Evolutionary conservation across 352 stramenopile species (phyloP), one percentile per base, ranked within the genome.

Genomic region (Proteromonas lacertae): DNA sequence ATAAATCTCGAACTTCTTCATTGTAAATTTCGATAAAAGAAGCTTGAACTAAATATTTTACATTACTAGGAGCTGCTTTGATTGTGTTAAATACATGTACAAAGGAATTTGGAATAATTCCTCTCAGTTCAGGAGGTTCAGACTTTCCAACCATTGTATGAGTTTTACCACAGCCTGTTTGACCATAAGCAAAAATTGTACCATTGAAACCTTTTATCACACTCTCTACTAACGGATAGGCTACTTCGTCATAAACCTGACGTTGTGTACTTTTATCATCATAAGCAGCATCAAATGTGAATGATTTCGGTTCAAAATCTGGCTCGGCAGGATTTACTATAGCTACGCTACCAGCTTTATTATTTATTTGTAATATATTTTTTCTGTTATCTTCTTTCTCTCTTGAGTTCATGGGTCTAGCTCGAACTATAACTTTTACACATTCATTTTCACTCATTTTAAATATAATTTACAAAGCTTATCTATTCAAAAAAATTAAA

Each of bases 211-310:
- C n/a, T 36, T 2, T 16, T 35, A 22, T 2, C 7, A 36, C 13
- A n/a, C 13, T 31, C n/a, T n/a, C n/a, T n/a, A n/a, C n/a, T n/a
- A n/a, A n/a, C n/a, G n/a, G n/a, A n/a, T n/a, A n/a, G n/a, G n/a
- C n/a, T n/a, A n/a, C n/a, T n/a, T n/a, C n/a, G n/a, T n/a, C n/a
- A n/a, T n/a, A n/a, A n/a, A n/a, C n/a, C n/a, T 59, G n/a, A n/a
- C n/a, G n/a, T n/a, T n/a, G n/a, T n/a, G n/a, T n/a, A n/a, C n/a
- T n/a, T n/a, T n/a, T n/a, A n/a, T 69, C 52, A 6, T 62, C 75
- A 42, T 93, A 92, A 0, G 90, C 74, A 3, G 75, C 70, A 54
- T 96, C 83, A 29, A 93, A 91, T 25, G 79, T 86, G 55, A 96
- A 95, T 18, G 55, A 70, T 46, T 92, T 93, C 10, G 70, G 66